These are phyloP conservation scores for Domatiomyces catenatus DNA, from an alignment of 2,329 filamentous ascomycete genomes.

Conservation along the genomic window DNA sequence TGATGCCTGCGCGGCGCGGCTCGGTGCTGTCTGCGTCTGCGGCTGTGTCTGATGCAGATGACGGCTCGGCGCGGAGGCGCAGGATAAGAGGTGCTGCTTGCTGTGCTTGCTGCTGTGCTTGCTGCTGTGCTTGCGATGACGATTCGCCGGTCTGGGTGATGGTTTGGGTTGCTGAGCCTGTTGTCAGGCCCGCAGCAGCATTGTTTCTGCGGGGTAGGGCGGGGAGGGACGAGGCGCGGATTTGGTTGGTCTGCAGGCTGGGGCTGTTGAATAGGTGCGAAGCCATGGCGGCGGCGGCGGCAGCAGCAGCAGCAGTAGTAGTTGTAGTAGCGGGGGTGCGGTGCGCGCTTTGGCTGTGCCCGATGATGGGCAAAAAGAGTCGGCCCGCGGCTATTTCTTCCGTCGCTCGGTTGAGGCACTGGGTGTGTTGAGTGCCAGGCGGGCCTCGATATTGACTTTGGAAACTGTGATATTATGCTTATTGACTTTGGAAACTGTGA, in stretches of 20 bases:
- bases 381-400: no score
- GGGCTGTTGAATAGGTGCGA: background rate
- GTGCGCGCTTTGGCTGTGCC: no score
- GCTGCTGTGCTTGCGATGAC: conserved; percentile 7
- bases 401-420: no score
- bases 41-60: conserved; percentile 1
- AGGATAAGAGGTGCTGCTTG: conserved; percentile 16
- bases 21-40: background rate
- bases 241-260: background rate
- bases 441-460: no score
- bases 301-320: no score
- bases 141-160: conserved; percentile 17
- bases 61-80: conserved; percentile 12
- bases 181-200: conserved; percentile 1
- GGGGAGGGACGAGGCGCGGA: background rate
- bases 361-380: no score
- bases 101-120: conserved; percentile 1
- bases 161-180: conserved; percentile 17
- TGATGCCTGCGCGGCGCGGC: conserved; percentile 37
- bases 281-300: background rate
- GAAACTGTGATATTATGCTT: no score
- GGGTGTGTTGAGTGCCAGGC: no score
- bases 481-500: no score
- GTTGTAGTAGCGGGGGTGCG: no score
- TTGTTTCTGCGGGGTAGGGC: no score